phyloP scores from a whole-genome alignment of 1,284 basidiomycete genomes.

The Cryptococcus depauperatus region DNA sequence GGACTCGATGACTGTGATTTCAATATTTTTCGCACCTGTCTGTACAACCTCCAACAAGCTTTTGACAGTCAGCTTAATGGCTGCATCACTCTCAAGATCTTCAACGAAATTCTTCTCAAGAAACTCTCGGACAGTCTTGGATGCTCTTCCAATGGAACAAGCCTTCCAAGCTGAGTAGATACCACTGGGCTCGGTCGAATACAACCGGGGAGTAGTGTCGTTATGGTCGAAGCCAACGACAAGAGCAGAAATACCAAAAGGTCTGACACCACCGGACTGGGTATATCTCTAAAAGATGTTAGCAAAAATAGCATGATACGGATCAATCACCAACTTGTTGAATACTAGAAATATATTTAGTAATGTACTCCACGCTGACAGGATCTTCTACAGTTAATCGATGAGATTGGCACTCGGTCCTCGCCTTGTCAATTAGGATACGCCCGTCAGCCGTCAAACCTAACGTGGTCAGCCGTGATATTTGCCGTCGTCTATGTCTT shows the following conservation, averaged over 20 bases:
- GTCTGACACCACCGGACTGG: conserved; percentile 96
- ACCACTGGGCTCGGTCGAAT: conserved; percentile 95
- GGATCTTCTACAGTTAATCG: conserved; percentile 97
- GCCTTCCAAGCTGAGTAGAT: conserved; percentile 99
- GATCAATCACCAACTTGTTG: conserved; percentile 64
- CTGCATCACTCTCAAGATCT: conserved; percentile 75
- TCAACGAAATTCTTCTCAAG: conserved; percentile 98
- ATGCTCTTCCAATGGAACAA: conserved; percentile 93
- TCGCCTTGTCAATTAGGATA: conserved; percentile 94
- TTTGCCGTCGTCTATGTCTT: background rate
- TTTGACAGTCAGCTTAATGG: conserved; percentile 93
- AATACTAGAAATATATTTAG: conserved; percentile 92
- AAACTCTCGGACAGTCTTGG: conserved; percentile 97
- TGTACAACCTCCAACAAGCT: conserved; percentile 96
- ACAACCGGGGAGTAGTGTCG: conserved; percentile 77
- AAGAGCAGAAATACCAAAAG: conserved; percentile 95
- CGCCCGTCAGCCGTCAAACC: conserved; percentile 96
- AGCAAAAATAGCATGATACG: background rate
- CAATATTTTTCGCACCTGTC: conserved; percentile 98
- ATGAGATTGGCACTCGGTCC: conserved; percentile 96
- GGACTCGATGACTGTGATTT: conserved; percentile 91
- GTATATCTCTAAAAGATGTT: conserved; percentile 69
- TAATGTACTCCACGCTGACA: conserved; percentile 97
- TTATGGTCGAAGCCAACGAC: conserved; percentile 96
- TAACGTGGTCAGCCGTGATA: conserved; percentile 35